Conservation (phyloP, 805 yeast species). For the Lipomyces kockii region DNA sequence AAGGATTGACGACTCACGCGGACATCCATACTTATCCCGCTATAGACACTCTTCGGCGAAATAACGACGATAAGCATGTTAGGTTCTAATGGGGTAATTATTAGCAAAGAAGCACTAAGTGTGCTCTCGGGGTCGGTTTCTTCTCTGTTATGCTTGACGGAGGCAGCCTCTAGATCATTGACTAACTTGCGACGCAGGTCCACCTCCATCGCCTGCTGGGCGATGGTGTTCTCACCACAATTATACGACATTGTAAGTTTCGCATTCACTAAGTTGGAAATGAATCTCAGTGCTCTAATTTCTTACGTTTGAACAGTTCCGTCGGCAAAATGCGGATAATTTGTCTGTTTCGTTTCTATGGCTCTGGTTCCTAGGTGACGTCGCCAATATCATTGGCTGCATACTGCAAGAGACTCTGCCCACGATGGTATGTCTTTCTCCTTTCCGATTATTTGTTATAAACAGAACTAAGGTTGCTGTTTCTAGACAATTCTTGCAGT, state of each 20-base stretch:
- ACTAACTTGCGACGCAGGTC: constrained; percentile 66
- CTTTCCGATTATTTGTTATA: not conserved
- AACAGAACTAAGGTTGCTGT: not conserved
- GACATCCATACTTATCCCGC: no score
- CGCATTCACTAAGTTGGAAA: not conserved
- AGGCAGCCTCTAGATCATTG: not conserved
- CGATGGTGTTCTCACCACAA: constrained; percentile 96
- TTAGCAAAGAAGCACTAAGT: constrained; percentile 33
- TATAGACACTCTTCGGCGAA: not conserved
- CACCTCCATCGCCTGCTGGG: constrained; percentile 96
- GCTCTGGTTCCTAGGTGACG: constrained; percentile 92
- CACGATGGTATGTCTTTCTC: constrained; percentile 62
- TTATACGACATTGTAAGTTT: constrained; percentile 76
- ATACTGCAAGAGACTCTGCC: constrained; percentile 87
- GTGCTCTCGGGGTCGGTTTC: constrained; percentile 29
- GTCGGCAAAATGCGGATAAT: constrained; percentile 86
- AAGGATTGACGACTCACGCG: no score
- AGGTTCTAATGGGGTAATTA: not conserved
- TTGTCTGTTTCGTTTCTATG: constrained; percentile 82
- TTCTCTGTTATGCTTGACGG: not conserved
- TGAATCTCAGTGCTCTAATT: not conserved
- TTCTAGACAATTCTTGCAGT: constrained; percentile 72
- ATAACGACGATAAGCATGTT: constrained; percentile 1
- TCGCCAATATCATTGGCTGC: constrained; percentile 91
- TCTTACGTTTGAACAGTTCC: constrained; percentile 49